Conservation (phyloP, 1,284 basidiomycete species). For the Papiliotrema terrestris region DNA sequence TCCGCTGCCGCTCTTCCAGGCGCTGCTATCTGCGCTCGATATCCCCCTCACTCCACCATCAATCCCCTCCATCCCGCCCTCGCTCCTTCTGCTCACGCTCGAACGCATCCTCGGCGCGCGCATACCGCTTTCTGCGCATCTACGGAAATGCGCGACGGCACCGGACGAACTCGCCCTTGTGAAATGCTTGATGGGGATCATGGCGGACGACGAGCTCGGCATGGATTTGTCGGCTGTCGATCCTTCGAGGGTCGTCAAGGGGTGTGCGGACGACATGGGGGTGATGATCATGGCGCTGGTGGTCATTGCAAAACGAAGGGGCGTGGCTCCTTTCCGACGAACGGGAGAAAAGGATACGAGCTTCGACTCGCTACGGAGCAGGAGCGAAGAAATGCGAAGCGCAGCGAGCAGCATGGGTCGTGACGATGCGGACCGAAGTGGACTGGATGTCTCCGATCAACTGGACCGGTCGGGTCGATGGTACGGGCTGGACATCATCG, state of each 20-base stretch:
- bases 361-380: not conserved
- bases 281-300: slow-evolving; percentile 30
- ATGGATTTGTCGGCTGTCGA: slow-evolving; percentile 28
- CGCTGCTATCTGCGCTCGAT: slow-evolving; percentile 17
- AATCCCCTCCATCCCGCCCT: slow-evolving; percentile 19
- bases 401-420: no score
- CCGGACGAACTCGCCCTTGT: slow-evolving; percentile 21
- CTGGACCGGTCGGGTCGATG: not conserved
- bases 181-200: slow-evolving; percentile 29
- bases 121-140: slow-evolving; percentile 9
- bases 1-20: slow-evolving; percentile 21
- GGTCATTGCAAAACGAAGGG: slow-evolving; percentile 26
- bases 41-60: slow-evolving; percentile 21
- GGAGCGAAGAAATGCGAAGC: no score
- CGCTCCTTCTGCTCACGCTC: slow-evolving; percentile 28
- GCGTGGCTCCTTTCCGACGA: slow-evolving; percentile 10
- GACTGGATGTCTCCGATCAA: no score
- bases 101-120: slow-evolving; percentile 17
- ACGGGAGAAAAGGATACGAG: not conserved
- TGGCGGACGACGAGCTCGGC: slow-evolving; percentile 26
- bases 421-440: no score
- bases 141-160: slow-evolving; percentile 10
- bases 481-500: not conserved
- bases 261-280: slow-evolving; percentile 19
- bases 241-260: slow-evolving; percentile 20